Percentiles rank a stretch among this genome's conserved stretches.
phyloP scores from a whole-genome alignment of 78 protist species.

The Pigoraptor vietnamica region DNA sequence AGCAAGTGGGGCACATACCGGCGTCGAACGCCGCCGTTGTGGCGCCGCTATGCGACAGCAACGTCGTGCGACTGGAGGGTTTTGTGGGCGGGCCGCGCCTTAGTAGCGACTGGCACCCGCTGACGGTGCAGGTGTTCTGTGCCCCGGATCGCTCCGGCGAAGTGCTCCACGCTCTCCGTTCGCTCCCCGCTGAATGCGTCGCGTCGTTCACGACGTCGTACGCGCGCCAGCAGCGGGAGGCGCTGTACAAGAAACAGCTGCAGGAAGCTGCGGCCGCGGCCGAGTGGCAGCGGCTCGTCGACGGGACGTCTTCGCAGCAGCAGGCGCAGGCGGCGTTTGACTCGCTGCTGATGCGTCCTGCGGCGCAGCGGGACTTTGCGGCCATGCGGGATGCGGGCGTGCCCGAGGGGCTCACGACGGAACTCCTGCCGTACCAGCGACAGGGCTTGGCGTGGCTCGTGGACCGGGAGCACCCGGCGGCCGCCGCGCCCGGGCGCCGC shows the following conservation, averaged over 20 bases:
- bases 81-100: neutral
- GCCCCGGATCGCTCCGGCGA: neutral
- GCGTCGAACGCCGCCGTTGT: neutral
- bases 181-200: neutral
- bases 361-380: neutral
- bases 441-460: neutral
- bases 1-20: neutral
- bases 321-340: neutral
- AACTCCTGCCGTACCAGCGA: neutral
- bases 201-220: neutral
- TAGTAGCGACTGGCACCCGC: neutral
- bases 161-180: neutral
- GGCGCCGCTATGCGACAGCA: neutral
- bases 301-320: neutral
- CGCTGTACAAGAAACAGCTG: neutral
- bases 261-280: neutral
- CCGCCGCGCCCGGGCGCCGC: neutral
- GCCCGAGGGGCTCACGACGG: neutral
- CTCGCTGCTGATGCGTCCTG: neutral
- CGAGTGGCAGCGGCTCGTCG: neutral
- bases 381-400: neutral
- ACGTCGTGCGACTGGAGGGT: neutral
- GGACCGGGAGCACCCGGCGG: neutral
- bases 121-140: neutral
- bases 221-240: neutral